Evolutionary conservation across 176 grass and related monocot genomes (phyloP).

Genomic region (Carex littledalei): DNA sequence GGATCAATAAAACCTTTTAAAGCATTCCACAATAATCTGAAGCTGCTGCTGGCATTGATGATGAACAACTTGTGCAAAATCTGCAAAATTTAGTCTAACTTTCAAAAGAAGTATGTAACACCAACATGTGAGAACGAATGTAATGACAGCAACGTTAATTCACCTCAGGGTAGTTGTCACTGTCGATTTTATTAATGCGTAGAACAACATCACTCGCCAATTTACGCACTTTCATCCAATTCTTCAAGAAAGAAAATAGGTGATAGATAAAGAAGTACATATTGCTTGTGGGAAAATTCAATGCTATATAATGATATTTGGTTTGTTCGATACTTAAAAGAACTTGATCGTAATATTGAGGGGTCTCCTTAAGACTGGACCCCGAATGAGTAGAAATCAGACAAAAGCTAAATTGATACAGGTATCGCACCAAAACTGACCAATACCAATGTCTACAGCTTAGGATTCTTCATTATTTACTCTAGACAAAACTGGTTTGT

Average conservation of each 20-base stretch:
- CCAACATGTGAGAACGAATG: background rate
- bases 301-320: background rate
- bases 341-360: background rate
- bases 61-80: constrained; percentile 44
- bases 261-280: background rate
- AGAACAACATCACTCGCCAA: constrained; percentile 37
- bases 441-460: background rate
- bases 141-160: background rate
- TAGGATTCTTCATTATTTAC: background rate
- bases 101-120: background rate
- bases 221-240: constrained; percentile 42
- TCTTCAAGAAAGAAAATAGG: constrained; percentile 19
- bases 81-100: constrained; percentile 20
- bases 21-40: constrained; percentile 46
- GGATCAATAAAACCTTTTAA: constrained; percentile 46
- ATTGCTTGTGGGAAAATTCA: background rate
- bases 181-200: constrained; percentile 42
- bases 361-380: background rate
- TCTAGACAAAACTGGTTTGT: background rate
- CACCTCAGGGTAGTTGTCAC: constrained; percentile 49
- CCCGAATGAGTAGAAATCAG: background rate
- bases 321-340: background rate
- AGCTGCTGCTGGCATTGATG: constrained; percentile 38
- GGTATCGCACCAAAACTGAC: background rate
- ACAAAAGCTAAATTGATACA: background rate